Evolutionary conservation across 2,329 filamentous ascomycete species (phyloP), one percentile per base, ranked within the genome.

Genomic region (Pseudonectria foliicola): DNA sequence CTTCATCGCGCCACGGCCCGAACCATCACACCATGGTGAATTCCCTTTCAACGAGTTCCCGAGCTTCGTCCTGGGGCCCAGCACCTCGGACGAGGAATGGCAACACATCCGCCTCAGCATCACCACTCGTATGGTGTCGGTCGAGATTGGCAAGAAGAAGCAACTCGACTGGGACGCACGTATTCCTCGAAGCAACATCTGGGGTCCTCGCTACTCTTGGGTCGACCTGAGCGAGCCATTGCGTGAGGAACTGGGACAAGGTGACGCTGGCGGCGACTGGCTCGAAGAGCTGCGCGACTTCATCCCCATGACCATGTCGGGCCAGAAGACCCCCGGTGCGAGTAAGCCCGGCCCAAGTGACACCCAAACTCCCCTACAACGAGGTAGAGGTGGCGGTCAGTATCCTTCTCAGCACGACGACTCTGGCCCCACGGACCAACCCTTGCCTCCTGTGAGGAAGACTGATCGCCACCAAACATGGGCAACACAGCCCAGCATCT

Each of bases 401-500:
- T 6, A 8, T 6, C 18, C 18, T 21, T 8, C 18, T 21, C 18
- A 21, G 8, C 5, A 21, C 8, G 18, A 5, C 5, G 8, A 8
- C 18, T 21, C 18, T 21, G 18, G 18, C 5, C 8, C 18, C 18
- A 21, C 5, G 18, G 18, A 21, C 8, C 18, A 21, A 21, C 18
- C 18, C 8, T 6, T 18, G 25, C 30, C 30, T 13, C 12, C 14
- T 3, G 14, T 23, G 2, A 13, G 24, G n/a, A 24, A 30, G 13
- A 23, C 39, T 6, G 32, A 31, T 4, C 34, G 48, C 6, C 25
- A 23, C 10, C n/a, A 15, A 11, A 37, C 50, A 11, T 54, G 45
- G 39, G 5, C 54, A 54, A 15, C 51, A 48, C 23, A 54, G 12
- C 50, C 49, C 1, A 48, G 52, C 12, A 21, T 50, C 5, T 54